Conservation (phyloP, 345 rosid species). For the Clausena lansium region DNA sequence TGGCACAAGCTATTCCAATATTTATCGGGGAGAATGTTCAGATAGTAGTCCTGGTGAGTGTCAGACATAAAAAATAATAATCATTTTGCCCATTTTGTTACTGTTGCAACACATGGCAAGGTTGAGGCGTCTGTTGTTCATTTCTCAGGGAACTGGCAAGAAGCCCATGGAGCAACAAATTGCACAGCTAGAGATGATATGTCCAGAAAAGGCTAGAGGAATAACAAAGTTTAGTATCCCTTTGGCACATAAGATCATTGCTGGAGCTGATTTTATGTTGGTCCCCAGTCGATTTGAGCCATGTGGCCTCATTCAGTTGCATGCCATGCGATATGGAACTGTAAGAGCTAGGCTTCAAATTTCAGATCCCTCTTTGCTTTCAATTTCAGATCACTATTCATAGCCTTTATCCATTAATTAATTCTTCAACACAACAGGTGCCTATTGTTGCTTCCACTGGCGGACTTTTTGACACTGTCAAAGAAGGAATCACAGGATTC, state of each 20-base stretch:
- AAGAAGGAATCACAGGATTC: slow-evolving; percentile 91
- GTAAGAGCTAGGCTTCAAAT: slow-evolving; percentile 23
- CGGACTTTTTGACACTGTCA: slow-evolving; percentile 89
- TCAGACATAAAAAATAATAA: not conserved
- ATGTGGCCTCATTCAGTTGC: slow-evolving; percentile 95
- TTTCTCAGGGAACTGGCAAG: slow-evolving; percentile 84
- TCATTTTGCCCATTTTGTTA: not conserved
- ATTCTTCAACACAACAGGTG: slow-evolving; percentile 41
- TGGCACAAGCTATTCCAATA: slow-evolving; percentile 66
- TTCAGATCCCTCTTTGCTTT: not conserved
- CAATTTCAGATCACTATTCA: not conserved
- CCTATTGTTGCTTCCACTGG: slow-evolving; percentile 94
- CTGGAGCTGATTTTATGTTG: slow-evolving; percentile 87
- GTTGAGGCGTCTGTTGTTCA: not conserved
- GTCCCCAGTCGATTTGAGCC: slow-evolving; percentile 96
- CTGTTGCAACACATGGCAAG: not conserved
- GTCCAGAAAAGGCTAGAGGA: slow-evolving; percentile 74
- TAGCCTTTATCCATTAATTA: not conserved
- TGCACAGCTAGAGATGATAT: slow-evolving; percentile 55
- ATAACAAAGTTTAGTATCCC: slow-evolving; percentile 75
- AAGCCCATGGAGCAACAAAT: slow-evolving; percentile 72
- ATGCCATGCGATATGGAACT: slow-evolving; percentile 99
- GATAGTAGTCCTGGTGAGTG: slow-evolving; percentile 74
- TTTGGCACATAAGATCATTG: slow-evolving; percentile 85
- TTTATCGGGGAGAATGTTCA: slow-evolving; percentile 63